A percentile compares a stretch with the other conserved stretches of the same genome.
phyloP scores from a whole-genome alignment of 2,329 filamentous ascomycete genomes.

The Penicillium rolfsii region DNA sequence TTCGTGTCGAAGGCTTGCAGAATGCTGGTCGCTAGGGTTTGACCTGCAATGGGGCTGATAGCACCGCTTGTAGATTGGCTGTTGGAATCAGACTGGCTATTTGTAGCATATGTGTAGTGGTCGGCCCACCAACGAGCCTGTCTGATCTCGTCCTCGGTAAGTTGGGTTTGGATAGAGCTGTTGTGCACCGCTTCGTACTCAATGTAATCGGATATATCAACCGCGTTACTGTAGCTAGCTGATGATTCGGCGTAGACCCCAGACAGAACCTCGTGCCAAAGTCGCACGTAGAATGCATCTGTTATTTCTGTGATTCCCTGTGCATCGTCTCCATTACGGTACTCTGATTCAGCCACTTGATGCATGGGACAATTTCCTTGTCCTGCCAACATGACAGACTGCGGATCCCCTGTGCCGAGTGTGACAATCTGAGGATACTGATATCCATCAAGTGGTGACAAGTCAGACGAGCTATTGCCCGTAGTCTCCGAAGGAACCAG shows the following conservation, averaged over 20 bases:
- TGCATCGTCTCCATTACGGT: slow-evolving; percentile 49
- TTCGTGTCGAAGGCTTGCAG: slow-evolving; percentile 45
- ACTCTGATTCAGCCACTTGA: slow-evolving; percentile 42
- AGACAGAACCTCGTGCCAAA: slow-evolving; percentile 51
- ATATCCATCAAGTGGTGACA: slow-evolving; percentile 59
- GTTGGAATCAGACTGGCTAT: slow-evolving; percentile 49
- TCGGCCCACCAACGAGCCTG: slow-evolving; percentile 53
- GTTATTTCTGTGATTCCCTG: slow-evolving; percentile 42
- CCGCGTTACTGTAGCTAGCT: slow-evolving; percentile 57
- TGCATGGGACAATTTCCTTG: slow-evolving; percentile 50
- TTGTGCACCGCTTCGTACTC: slow-evolving; percentile 60
- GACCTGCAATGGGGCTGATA: slow-evolving; percentile 48
- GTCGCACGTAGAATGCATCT: slow-evolving; percentile 50
- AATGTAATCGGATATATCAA: slow-evolving; percentile 60
- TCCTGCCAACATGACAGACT: slow-evolving; percentile 56
- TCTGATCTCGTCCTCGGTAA: slow-evolving; percentile 38
- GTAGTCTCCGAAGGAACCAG: slow-evolving; percentile 42
- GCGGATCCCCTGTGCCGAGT: slow-evolving; percentile 50
- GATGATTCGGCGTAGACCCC: slow-evolving; percentile 43
- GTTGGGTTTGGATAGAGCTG: slow-evolving; percentile 39
- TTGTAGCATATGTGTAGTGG: slow-evolving; percentile 52
- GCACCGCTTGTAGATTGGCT: slow-evolving; percentile 29
- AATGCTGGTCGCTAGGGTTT: slow-evolving; percentile 46
- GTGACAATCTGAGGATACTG: slow-evolving; percentile 59
- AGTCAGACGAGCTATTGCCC: slow-evolving; percentile 53